A percentile compares a stretch with the other conserved stretches of the same genome.
Conservation (phyloP, 495 filamentous ascomycete species). For the Neurospora sp. region DNA sequence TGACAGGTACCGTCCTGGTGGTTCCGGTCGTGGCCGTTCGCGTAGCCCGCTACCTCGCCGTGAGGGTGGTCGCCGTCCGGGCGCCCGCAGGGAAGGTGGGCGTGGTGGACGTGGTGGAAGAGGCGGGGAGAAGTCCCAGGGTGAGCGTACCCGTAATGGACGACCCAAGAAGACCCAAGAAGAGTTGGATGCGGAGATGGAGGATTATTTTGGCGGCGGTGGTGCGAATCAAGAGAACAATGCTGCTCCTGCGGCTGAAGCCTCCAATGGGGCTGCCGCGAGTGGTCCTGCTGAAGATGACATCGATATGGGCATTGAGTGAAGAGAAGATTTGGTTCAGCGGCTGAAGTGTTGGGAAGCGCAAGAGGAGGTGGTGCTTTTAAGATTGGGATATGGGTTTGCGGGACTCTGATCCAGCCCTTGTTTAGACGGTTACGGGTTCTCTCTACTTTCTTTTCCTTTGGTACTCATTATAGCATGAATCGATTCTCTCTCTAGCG, state of each 20-base stretch:
- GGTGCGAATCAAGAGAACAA: slow-evolving; percentile 17
- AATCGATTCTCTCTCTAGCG: background rate
- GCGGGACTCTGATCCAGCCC: background rate
- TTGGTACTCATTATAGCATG: background rate
- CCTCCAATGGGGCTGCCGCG: slow-evolving; percentile 1
- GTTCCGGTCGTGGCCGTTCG: slow-evolving; percentile 11
- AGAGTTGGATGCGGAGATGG: slow-evolving; percentile 93
- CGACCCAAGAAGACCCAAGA: slow-evolving; percentile 84
- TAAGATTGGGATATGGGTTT: slow-evolving; percentile 3
- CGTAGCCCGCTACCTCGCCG: background rate
- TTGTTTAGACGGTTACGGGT: background rate
- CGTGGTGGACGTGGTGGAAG: slow-evolving; percentile 34
- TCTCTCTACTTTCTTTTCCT: background rate
- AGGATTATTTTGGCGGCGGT: slow-evolving; percentile 67
- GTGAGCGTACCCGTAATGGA: slow-evolving; percentile 31
- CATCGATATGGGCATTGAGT: slow-evolving; percentile 12
- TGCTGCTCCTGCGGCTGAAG: slow-evolving; percentile 10
- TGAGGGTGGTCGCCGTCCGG: slow-evolving; percentile 42
- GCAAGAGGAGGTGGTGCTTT: background rate
- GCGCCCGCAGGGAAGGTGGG: slow-evolving; percentile 33
- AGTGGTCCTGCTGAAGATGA: slow-evolving; percentile 6
- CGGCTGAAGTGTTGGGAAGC: background rate
- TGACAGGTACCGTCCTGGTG: slow-evolving; percentile 8
- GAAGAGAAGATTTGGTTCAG: background rate
- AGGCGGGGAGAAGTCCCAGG: slow-evolving; percentile 26